Evolutionary conservation across 495 filamentous ascomycete genomes (phyloP).

Genomic region (Penicillium goetzii): DNA sequence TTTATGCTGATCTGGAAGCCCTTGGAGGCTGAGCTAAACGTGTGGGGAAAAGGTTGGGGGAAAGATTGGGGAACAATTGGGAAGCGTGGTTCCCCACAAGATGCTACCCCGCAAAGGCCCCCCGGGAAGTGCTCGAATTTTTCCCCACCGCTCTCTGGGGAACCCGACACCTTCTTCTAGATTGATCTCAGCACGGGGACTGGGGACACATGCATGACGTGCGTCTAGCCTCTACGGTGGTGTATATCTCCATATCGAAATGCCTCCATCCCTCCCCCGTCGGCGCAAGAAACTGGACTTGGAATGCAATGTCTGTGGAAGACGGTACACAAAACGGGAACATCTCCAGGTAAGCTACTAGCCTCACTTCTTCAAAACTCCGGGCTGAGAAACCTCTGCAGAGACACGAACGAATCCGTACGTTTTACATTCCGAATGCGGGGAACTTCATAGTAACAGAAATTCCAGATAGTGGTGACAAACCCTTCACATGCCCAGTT

Average conservation of each 20-base stretch:
- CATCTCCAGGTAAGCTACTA: neutral
- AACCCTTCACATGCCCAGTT: neutral
- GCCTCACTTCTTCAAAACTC: neutral
- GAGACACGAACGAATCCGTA: neutral
- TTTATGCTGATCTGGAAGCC: neutral
- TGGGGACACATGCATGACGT: neutral
- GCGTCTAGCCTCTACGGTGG: neutral
- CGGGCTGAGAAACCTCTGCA: neutral
- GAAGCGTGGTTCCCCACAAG: neutral
- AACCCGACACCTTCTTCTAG: neutral
- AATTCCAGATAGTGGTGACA: neutral
- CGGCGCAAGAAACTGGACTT: neutral
- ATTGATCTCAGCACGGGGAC: neutral
- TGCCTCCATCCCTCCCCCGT: neutral
- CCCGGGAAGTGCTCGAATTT: neutral
- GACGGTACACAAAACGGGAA: neutral
- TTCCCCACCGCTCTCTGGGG: neutral
- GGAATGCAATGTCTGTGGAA: neutral
- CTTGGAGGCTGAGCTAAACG: neutral
- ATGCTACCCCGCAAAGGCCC: neutral
- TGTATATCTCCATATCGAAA: neutral
- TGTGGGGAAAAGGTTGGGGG: neutral
- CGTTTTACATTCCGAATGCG: neutral
- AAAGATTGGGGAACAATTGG: too few species aligned
- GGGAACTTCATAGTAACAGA: neutral